These are phyloP conservation scores for Diaporthe sp. DNA, from an alignment of 2,329 filamentous ascomycete species.

Conservation along the genomic window DNA sequence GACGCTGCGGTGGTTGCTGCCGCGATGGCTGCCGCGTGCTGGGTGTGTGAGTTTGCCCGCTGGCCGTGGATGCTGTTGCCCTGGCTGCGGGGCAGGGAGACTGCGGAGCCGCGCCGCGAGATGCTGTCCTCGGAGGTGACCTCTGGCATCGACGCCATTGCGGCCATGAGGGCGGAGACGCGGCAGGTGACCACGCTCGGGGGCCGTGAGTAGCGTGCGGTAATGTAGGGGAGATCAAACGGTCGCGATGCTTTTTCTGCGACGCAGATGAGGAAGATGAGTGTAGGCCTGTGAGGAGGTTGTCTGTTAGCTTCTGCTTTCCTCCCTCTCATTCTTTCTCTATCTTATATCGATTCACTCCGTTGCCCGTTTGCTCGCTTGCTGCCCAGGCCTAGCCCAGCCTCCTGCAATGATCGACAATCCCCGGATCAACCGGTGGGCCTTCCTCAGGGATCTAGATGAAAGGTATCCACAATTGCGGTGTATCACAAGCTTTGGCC, in stretches of 20 bases:
- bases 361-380: neutral
- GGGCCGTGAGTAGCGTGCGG: conserved; percentile 11
- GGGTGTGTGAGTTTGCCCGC: conserved; percentile 35
- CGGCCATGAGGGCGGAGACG: conserved; percentile 32
- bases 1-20: conserved; percentile 14
- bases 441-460: conserved; percentile 30
- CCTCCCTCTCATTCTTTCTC: neutral
- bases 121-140: conserved; percentile 39
- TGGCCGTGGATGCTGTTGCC: conserved; percentile 10
- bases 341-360: neutral
- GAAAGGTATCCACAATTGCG: conserved; percentile 19
- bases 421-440: conserved; percentile 32
- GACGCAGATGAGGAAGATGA: conserved; percentile 41
- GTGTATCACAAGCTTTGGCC: conserved; percentile 25
- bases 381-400: conserved; percentile 3
- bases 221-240: conserved; percentile 43
- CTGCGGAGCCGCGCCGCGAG: conserved; percentile 34
- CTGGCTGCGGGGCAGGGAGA: conserved; percentile 20
- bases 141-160: conserved; percentile 33
- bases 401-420: conserved; percentile 32
- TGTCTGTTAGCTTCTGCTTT: neutral
- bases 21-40: conserved; percentile 38
- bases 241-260: conserved; percentile 42
- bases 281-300: conserved; percentile 30
- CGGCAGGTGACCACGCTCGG: conserved; percentile 37